A percentile compares a stretch with the other conserved stretches of the same genome.
phyloP scores from a whole-genome alignment of 768 basidiomycete genomes.

The Pleurotus citrinopileatus region DNA sequence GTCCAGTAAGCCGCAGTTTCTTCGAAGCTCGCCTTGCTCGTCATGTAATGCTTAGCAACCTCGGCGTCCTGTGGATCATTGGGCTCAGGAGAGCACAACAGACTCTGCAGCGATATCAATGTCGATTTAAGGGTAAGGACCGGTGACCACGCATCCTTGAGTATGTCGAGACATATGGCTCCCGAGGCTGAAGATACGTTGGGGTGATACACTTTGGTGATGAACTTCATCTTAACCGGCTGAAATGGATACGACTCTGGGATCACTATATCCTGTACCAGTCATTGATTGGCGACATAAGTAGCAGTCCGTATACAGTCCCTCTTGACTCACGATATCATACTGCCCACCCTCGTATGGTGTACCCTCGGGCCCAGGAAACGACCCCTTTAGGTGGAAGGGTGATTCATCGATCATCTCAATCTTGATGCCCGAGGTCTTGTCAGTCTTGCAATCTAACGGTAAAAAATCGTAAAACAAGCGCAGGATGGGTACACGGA shows the following conservation, averaged over 20 bases:
- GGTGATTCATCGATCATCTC: slow-evolving; percentile 87
- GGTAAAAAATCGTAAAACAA: slow-evolving; percentile 9
- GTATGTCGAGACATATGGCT: slow-evolving; percentile 90
- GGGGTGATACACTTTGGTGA: slow-evolving; percentile 95
- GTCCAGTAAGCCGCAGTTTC: slow-evolving; percentile 95
- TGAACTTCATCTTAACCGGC: slow-evolving; percentile 98
- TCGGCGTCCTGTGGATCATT: slow-evolving; percentile 98
- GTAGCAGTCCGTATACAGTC: not conserved
- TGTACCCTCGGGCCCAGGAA: slow-evolving; percentile 89
- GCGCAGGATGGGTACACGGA: not conserved
- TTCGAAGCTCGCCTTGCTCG: slow-evolving; percentile 83
- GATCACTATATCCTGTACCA: slow-evolving; percentile 80
- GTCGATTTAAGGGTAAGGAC: slow-evolving; percentile 96
- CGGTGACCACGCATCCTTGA: slow-evolving; percentile 91
- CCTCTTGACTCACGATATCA: slow-evolving; percentile 68
- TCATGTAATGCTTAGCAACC: slow-evolving; percentile 95
- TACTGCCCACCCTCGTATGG: slow-evolving; percentile 92
- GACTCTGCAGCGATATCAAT: slow-evolving; percentile 89
- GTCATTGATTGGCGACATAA: slow-evolving; percentile 7
- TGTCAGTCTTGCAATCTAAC: slow-evolving; percentile 93
- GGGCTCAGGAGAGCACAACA: slow-evolving; percentile 92
- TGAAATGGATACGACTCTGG: slow-evolving; percentile 91
- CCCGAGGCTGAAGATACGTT: slow-evolving; percentile 94
- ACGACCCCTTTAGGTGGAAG: slow-evolving; percentile 89
- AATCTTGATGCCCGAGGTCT: slow-evolving; percentile 81